Percentiles rank a stretch among this genome's conserved stretches.
Evolutionary conservation across 495 filamentous ascomycete genomes (phyloP).

Genomic region (Penicillium diatomitis): DNA sequence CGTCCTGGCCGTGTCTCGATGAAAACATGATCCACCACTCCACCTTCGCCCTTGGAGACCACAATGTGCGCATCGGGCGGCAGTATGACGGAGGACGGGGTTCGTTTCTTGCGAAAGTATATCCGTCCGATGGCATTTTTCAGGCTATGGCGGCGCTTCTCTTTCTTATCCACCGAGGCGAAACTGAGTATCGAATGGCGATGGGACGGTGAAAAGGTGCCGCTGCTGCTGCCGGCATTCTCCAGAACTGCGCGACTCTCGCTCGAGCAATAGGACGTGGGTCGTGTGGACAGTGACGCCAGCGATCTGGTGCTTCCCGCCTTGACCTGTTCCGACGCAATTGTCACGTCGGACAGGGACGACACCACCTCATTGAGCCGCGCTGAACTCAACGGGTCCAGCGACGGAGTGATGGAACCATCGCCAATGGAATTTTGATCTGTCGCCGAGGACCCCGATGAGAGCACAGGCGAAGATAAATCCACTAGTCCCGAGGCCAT

Average conservation of each 20-base stretch:
- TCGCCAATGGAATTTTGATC: constrained; percentile 29
- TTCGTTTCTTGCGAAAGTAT: constrained; percentile 30
- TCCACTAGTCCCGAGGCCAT: constrained; percentile 31
- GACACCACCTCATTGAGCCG: constrained; percentile 23
- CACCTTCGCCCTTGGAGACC: constrained; percentile 17
- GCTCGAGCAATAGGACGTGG: constrained; percentile 35
- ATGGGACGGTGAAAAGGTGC: constrained; percentile 5
- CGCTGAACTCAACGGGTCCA: constrained; percentile 14
- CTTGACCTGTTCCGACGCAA: constrained; percentile 26
- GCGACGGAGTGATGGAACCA: constrained; percentile 17
- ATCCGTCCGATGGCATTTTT: constrained; percentile 33
- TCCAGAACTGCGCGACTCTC: constrained; percentile 19
- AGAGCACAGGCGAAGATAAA: constrained; percentile 28
- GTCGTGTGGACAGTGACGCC: constrained; percentile 32
- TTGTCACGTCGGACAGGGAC: constrained; percentile 30
- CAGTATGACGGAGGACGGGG: constrained; percentile 21
- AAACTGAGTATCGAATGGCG: constrained; percentile 27
- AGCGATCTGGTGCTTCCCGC: constrained; percentile 33
- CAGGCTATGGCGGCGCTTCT: constrained; percentile 27
- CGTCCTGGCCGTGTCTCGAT: constrained; percentile 16
- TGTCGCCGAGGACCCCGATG: constrained; percentile 28
- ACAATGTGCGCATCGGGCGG: constrained; percentile 25
- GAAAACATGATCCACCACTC: constrained; percentile 19
- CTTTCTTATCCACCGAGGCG: constrained; percentile 22
- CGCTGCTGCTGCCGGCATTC: constrained; percentile 7